phyloP scores from a whole-genome alignment of 2,329 filamentous ascomycete species.

The Arthrobotrys entomopaga region DNA sequence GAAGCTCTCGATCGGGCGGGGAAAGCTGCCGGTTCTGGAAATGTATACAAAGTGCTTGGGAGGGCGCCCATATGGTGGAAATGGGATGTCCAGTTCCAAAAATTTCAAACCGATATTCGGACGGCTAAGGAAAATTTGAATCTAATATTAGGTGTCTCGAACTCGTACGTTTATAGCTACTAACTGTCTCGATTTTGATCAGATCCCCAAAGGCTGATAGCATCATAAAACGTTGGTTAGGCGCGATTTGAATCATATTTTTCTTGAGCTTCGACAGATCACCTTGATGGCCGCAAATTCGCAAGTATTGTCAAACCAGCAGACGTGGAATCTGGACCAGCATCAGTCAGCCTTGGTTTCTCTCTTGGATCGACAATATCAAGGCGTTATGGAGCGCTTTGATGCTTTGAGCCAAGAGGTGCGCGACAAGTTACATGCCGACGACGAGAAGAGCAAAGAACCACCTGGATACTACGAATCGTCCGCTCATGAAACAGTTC shows the following conservation, averaged over 20 bases:
- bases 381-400: constrained; percentile 2
- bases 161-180: background rate
- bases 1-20: constrained; percentile 14
- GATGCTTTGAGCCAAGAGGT: constrained; percentile 17
- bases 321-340: background rate
- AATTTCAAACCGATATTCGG: constrained; percentile 17
- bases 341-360: constrained; percentile 2
- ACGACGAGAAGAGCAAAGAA: background rate
- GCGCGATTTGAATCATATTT: constrained; percentile 16
- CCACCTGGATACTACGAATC: background rate
- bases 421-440: background rate
- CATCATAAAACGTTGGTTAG: background rate
- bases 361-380: constrained; percentile 12
- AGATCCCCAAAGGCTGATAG: background rate
- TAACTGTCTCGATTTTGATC: background rate
- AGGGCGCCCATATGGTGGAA: constrained; percentile 20
- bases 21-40: background rate
- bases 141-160: constrained; percentile 2
- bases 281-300: constrained; percentile 11
- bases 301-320: background rate
- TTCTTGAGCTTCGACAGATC: constrained; percentile 20
- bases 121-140: constrained; percentile 2
- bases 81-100: constrained; percentile 6
- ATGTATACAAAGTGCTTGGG: constrained; percentile 10
- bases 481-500: background rate